Percentiles rank a stretch among this genome's conserved stretches.
Conservation (phyloP, 1,284 basidiomycete species). For the Peniophora sp. region DNA sequence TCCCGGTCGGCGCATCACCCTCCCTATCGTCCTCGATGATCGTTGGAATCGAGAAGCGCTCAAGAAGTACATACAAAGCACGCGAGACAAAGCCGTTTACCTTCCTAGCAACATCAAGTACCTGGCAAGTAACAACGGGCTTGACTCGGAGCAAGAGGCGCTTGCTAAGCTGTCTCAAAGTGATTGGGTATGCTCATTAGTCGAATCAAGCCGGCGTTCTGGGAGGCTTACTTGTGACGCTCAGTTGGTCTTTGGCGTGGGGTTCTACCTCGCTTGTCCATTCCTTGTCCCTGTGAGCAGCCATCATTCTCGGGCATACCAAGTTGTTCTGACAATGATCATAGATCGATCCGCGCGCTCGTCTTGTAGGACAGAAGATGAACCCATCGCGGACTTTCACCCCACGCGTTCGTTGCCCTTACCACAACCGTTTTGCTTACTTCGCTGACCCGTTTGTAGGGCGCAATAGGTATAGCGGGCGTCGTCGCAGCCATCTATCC, state of each 20-base stretch:
- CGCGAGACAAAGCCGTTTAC: slow-evolving; percentile 52
- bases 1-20: slow-evolving; percentile 42
- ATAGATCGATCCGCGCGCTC: slow-evolving; percentile 54
- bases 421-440: background rate
- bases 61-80: slow-evolving; percentile 46
- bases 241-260: slow-evolving; percentile 52
- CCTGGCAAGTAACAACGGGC: slow-evolving; percentile 56
- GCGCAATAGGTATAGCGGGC: slow-evolving; percentile 58
- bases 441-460: slow-evolving; percentile 25
- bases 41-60: slow-evolving; percentile 49
- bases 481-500: slow-evolving; percentile 60
- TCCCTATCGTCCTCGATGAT: slow-evolving; percentile 62
- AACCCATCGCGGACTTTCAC: slow-evolving; percentile 57
- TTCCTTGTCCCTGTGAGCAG: slow-evolving; percentile 47
- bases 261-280: slow-evolving; percentile 56
- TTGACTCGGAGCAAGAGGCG: slow-evolving; percentile 37
- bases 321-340: background rate
- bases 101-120: slow-evolving; percentile 65
- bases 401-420: slow-evolving; percentile 33
- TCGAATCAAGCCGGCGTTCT: too few species aligned
- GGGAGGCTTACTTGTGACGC: background rate
- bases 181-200: slow-evolving; percentile 38
- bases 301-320: background rate
- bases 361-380: slow-evolving; percentile 57
- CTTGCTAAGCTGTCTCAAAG: slow-evolving; percentile 36